Base-by-base conservation (phyloP, 345 rosid species). In the Triadica sebifera region DNA sequence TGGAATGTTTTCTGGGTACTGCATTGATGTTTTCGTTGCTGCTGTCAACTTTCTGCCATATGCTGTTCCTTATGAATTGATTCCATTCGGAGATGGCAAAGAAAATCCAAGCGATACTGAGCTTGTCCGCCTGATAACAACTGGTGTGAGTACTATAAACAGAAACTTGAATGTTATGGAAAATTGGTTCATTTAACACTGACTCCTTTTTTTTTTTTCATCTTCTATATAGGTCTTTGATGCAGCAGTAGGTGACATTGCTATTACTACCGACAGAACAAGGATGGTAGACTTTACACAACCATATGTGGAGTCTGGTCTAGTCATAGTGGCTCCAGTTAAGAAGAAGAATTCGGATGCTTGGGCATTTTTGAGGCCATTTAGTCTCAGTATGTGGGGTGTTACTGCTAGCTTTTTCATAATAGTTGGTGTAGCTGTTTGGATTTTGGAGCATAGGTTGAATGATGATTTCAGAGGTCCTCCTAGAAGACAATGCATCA, bases 11-110 rank as follows among this genome's bases (percentile, higher is more conserved):
- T 56, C 86, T 55, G 98, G 98, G 22, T 94, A 83, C 88, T 92
- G 97, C 87, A 88, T 94, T 62, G 98, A 94, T 74, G 93, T 94
- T 53, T 94, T 92, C 69, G 81, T 67, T 62, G 90, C 90, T 10
- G 97, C 97, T 50, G 12, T 92, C 59, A 94, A 85, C 69, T 78
- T 91, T 78, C 76, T 94, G 82, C 95, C 97, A 37, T 94, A 94
- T 78, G 97, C 97, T 61, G 90, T 92, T 63, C 97, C 97, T 1
- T 90, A 84, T 57, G 87, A 87, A 74, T 80, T 92, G 16, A 46
- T 84, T 1, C 85, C 97, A 24, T 89, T 78, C 6, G 97, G 97
- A 15, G 78, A 79, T 41, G 78, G 75, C 0, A 55, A 43, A 51
- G n/a, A 20, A 15, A 78, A 63, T 65, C 81, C 81, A 45, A 78